Evolutionary conservation across 169 alveolate genomes (phyloP).

Genomic region (Besnoitia besnoiti): DNA sequence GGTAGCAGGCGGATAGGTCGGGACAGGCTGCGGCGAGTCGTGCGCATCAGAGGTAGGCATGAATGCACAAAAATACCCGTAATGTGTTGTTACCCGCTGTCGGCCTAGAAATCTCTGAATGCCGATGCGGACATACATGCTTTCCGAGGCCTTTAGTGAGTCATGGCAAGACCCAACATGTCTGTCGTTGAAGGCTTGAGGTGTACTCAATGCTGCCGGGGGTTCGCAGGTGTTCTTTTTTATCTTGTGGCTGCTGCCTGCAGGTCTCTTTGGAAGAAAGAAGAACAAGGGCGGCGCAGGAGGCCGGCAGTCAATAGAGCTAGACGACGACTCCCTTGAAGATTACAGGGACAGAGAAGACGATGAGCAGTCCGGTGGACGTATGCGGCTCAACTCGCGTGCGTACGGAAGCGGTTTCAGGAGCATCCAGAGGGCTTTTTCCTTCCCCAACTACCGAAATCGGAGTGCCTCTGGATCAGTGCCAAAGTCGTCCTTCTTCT

Average conservation of each 20-base stretch:
- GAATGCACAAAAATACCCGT: no score
- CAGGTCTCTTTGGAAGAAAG: not conserved
- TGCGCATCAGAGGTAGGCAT: not conserved
- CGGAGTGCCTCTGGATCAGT: not conserved
- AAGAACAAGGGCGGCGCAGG: not conserved
- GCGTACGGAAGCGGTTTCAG: not conserved
- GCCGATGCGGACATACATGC: no score
- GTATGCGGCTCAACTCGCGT: not conserved
- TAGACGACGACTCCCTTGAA: not conserved
- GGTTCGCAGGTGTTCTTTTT: no score
- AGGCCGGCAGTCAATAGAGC: not conserved
- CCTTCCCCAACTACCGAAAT: not conserved
- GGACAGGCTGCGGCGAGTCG: not conserved
- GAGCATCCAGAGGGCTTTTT: not conserved
- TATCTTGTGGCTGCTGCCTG: not conserved
- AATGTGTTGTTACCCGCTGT: no score
- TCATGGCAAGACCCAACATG: no score
- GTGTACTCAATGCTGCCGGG: no score
- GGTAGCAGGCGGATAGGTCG: not conserved
- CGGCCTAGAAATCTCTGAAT: no score
- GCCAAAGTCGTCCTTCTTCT: not conserved
- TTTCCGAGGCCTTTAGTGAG: no score
- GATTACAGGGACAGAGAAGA: not conserved
- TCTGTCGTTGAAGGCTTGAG: no score
- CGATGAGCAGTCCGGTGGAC: not conserved